Conservation (phyloP, 306 rosid species). For the Dalbergia oliveri region DNA sequence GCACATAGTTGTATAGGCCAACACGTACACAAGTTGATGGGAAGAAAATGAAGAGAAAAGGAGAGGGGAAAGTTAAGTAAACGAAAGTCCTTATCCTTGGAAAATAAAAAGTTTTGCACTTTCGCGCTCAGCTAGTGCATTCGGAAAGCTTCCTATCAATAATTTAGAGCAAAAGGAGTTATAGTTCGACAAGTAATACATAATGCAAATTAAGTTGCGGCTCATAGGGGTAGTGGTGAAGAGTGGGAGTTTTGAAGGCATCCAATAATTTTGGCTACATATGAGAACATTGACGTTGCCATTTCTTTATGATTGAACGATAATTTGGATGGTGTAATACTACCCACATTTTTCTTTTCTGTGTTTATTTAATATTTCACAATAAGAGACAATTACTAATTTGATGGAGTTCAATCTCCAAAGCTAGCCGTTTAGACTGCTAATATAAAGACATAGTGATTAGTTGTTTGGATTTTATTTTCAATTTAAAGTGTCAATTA, state of each 20-base stretch:
- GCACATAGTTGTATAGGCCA: neutral
- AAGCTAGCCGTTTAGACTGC: neutral
- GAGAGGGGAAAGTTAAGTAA: neutral
- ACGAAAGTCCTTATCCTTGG: constrained; percentile 13
- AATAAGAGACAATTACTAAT: neutral
- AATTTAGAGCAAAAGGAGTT: constrained; percentile 4
- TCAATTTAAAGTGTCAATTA: no score
- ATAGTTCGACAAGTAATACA: neutral
- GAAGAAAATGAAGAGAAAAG: neutral
- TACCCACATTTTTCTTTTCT: neutral
- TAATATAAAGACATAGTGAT: neutral
- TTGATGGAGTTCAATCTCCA: neutral
- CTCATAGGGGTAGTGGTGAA: neutral
- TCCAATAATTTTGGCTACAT: neutral
- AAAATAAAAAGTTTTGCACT: neutral
- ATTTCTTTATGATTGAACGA: neutral
- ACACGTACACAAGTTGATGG: neutral
- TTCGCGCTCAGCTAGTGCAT: neutral
- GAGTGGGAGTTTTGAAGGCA: neutral
- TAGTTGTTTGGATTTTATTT: neutral
- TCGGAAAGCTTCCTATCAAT: neutral
- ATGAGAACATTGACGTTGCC: neutral
- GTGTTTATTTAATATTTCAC: neutral
- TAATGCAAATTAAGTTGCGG: neutral
- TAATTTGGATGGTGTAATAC: neutral